phyloP scores from a whole-genome alignment of 768 basidiomycete species.

The Artomyces pyxidatus region DNA sequence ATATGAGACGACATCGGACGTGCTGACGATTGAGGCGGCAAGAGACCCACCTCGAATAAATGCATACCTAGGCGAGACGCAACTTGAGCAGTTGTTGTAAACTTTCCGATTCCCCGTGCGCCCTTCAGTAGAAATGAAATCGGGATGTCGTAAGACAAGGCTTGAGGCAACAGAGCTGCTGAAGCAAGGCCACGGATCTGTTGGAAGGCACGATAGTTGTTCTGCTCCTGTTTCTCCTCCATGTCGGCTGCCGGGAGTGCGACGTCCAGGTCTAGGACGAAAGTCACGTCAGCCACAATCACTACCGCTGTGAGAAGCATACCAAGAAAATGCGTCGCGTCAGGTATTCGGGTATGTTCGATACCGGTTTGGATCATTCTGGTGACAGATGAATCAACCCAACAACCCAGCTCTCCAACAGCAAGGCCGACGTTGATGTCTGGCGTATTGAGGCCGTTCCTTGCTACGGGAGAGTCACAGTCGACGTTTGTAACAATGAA shows the following conservation, averaged over 20 bases:
- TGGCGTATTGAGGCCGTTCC: conserved; percentile 20
- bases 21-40: not conserved
- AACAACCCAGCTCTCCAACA: conserved; percentile 73
- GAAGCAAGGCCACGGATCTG: conserved; percentile 51
- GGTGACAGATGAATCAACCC: conserved; percentile 68
- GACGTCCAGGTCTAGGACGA: conserved; percentile 10
- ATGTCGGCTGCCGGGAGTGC: not conserved
- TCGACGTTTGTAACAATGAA: conserved; percentile 78
- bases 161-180: conserved; percentile 49
- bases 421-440: conserved; percentile 49
- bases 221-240: not conserved
- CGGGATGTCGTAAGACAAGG: conserved; percentile 53
- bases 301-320: conserved; percentile 29
- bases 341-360: conserved; percentile 57
- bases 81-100: conserved; percentile 47
- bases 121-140: conserved; percentile 76
- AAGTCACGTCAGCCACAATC: not conserved
- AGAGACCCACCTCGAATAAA: conserved; percentile 54
- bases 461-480: conserved; percentile 42
- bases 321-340: conserved; percentile 38
- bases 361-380: conserved; percentile 74
- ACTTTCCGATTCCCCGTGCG: conserved; percentile 75
- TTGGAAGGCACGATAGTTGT: conserved; percentile 28
- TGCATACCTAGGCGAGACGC: conserved; percentile 66
- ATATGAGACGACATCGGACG: not conserved